These are phyloP conservation scores for Herpetospermum pedunculosum DNA, from an alignment of 306 rosid species.

Conservation along the genomic window DNA sequence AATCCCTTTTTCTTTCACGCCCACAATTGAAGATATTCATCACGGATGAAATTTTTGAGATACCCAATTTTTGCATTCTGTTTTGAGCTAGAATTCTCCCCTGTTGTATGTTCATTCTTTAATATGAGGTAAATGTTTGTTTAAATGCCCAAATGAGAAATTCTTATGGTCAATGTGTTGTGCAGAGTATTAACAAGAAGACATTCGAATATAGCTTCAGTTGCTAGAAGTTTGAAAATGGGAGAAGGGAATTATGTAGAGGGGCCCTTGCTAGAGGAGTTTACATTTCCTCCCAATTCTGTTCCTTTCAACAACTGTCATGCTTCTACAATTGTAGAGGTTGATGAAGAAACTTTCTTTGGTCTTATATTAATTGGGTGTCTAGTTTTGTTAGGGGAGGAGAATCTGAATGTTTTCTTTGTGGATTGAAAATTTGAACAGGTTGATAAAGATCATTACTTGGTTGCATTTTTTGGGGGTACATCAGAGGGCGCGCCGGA, in stretches of 20 bases:
- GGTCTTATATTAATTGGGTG: neutral
- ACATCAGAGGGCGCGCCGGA: conserved; percentile 65
- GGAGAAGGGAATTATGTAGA: conserved; percentile 16
- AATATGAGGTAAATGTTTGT: neutral
- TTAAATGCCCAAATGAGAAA: neutral
- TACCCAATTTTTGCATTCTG: neutral
- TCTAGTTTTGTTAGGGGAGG: neutral
- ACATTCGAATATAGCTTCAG: conserved; percentile 12
- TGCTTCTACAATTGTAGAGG: conserved; percentile 97
- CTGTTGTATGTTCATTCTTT: neutral
- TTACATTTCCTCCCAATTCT: conserved; percentile 49
- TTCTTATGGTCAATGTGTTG: conserved; percentile 3
- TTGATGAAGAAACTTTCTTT: conserved; percentile 7
- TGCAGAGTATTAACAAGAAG: conserved; percentile 32
- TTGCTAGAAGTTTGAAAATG: conserved; percentile 22
- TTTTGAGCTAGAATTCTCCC: neutral
- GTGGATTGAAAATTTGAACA: conserved; percentile 24
- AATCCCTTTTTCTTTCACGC: neutral
- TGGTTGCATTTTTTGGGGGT: conserved; percentile 85
- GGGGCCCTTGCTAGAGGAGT: conserved; percentile 44
- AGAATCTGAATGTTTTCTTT: conserved; percentile 7
- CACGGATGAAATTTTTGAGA: neutral
- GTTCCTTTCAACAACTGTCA: conserved; percentile 71
- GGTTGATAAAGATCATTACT: conserved; percentile 63
- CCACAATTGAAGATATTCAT: neutral